These are phyloP conservation scores for Zopfia rhizophila DNA, from an alignment of 2,329 filamentous ascomycete species.

Conservation along the genomic window DNA sequence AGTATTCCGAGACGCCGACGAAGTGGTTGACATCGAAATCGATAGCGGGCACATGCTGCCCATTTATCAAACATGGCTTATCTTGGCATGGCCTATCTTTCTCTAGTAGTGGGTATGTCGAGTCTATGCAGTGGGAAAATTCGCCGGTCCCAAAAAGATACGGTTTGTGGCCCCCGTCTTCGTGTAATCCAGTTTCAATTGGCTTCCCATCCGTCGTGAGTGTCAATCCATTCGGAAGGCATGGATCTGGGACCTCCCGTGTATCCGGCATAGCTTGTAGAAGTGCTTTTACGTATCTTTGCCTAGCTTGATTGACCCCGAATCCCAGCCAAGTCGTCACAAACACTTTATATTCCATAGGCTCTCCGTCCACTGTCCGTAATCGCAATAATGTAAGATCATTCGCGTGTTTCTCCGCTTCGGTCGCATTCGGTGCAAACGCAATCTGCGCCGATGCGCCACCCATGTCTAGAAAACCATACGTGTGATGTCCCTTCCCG, in stretches of 20 bases:
- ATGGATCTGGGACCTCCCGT: conserved; percentile 86
- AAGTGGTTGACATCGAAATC: conserved; percentile 99
- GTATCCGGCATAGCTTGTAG: conserved; percentile 70
- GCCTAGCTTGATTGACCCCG: conserved; percentile 91
- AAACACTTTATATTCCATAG: conserved; percentile 88
- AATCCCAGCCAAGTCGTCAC: conserved; percentile 97
- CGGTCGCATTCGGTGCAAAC: conserved; percentile 92
- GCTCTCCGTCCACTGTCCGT: conserved; percentile 80
- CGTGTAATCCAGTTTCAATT: conserved; percentile 58
- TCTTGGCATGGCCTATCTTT: conserved; percentile 88
- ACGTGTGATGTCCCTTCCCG: conserved; percentile 90
- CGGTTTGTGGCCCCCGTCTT: conserved; percentile 54
- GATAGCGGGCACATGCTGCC: conserved; percentile 91
- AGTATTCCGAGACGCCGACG: conserved; percentile 96
- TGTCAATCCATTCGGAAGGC: conserved; percentile 80
- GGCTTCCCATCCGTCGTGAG: conserved; percentile 77
- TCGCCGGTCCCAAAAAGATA: conserved; percentile 83
- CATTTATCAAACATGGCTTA: conserved; percentile 87
- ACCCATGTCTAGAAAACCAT: conserved; percentile 98
- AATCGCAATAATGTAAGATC: conserved; percentile 88
- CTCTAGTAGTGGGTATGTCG: conserved; percentile 85
- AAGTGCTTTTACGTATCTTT: conserved; percentile 84
- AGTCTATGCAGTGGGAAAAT: conserved; percentile 84
- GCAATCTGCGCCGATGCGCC: conserved; percentile 98
- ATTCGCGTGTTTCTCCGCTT: conserved; percentile 87